Conservation (phyloP, 2,329 filamentous ascomycete genomes). For the Claviceps monticola region DNA sequence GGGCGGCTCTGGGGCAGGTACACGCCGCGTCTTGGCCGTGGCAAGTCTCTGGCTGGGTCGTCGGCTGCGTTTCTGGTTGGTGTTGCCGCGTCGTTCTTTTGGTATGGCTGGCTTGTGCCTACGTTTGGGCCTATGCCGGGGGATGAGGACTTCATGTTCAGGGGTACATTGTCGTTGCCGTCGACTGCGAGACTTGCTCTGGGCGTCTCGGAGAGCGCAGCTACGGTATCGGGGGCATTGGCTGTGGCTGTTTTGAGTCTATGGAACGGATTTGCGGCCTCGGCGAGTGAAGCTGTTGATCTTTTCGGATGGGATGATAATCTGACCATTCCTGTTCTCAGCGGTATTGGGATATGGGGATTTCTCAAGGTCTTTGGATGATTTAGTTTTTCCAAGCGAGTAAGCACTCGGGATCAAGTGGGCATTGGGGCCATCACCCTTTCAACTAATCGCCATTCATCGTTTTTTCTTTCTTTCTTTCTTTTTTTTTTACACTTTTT, state of each 20-base stretch:
- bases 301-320: constrained; percentile 95
- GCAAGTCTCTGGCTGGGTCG: constrained; percentile 86
- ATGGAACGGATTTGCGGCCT: constrained; percentile 78
- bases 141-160: constrained; percentile 65
- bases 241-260: constrained; percentile 73
- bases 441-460: not conserved
- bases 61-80: constrained; percentile 73
- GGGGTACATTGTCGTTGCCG: constrained; percentile 61
- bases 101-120: constrained; percentile 79
- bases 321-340: constrained; percentile 86
- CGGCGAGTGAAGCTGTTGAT: constrained; percentile 80
- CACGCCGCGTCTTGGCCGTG: constrained; percentile 69
- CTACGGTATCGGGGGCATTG: constrained; percentile 51
- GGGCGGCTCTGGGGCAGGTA: constrained; percentile 81
- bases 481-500: not conserved
- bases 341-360: constrained; percentile 76
- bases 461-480: not conserved
- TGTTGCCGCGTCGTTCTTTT: constrained; percentile 66
- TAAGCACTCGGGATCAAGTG: not conserved
- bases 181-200: constrained; percentile 40
- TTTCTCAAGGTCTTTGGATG: constrained; percentile 79
- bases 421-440: not conserved
- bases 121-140: constrained; percentile 50
- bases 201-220: constrained; percentile 43
- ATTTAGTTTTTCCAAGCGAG: constrained; percentile 1